Base-by-base conservation (phyloP, 371 early-diverging fungal genomes). In the Mucor sp. region DNA sequence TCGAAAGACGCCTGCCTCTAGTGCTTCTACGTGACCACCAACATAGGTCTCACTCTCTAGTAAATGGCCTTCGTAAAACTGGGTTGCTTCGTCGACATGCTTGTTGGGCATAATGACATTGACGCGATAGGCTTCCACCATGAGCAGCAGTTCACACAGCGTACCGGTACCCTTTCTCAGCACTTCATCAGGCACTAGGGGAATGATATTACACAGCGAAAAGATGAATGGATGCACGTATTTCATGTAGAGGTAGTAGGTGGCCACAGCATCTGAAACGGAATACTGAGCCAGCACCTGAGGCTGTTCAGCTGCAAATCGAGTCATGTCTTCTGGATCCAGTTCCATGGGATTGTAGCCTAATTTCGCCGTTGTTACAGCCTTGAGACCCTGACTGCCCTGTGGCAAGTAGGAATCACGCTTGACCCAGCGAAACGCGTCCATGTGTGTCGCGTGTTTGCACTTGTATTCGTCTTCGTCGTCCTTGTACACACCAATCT, bases 201-300 rank as follows among this genome's bases (percentile, higher is more conserved):
- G 99, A 71, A 99, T 98, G 66, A 99, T 94, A 74, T 99, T 99
- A 81, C 99, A 98, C 6, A 99, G 86, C 6, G 99, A 99, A 76
- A 99, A 99, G 57, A 99, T 97, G 74, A 99, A 99, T 8, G 99
- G 97, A 80, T 99, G 95, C 11, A 99, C 99, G 77, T 99, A 99
- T 85, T 99, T 99, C 94, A 98, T 97, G 77, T 99, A 99, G 2
- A 99, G 85, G 69, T 98, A 98, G 78, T 99, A 99, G 0, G 99
- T 99, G 0, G 99, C 99, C 3, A 99, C 99, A 6, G 99, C 99
- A 87, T 99, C 99, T 59, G 99, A 99, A 28, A 99, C 99, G 17
- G 99, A 99, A 78, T 99, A 99, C 62, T 97, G 95, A 11, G 99
- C 98, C 57, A 99, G 82, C n/a, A 85, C 90, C 73, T 99, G 97